Evolutionary conservation across 2,329 filamentous ascomycete genomes (phyloP).

Genomic region (Chrysosporium keratinophilum): DNA sequence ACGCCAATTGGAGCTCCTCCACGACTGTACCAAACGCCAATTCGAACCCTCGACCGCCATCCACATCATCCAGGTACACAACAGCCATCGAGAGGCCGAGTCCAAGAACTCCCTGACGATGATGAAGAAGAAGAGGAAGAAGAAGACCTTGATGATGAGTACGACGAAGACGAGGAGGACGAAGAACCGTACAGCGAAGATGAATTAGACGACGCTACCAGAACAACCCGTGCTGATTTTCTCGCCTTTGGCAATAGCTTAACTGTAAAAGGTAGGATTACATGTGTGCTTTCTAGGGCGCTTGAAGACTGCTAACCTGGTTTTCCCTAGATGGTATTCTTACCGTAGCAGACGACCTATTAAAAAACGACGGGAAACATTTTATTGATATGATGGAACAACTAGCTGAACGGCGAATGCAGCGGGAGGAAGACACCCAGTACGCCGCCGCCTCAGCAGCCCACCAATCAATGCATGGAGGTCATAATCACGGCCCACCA

Average conservation of each 20-base stretch:
- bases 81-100: constrained; percentile 63
- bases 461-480: constrained; percentile 51
- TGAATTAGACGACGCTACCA: constrained; percentile 52
- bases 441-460: constrained; percentile 51
- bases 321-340: constrained; percentile 67
- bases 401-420: constrained; percentile 92
- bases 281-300: background rate
- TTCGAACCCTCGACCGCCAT: constrained; percentile 47
- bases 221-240: constrained; percentile 63
- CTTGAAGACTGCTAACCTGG: constrained; percentile 11
- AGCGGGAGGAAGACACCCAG: constrained; percentile 82
- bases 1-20: constrained; percentile 58
- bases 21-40: constrained; percentile 49
- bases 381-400: constrained; percentile 99
- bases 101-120: constrained; percentile 50
- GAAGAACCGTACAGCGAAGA: constrained; percentile 58
- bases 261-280: constrained; percentile 68
- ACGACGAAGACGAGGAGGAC: constrained; percentile 60
- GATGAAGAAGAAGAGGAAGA: constrained; percentile 29
- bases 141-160: constrained; percentile 42
- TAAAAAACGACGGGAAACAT: constrained; percentile 98
- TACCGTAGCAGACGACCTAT: constrained; percentile 92
- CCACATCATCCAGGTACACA: constrained; percentile 46
- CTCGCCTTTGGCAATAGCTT: constrained; percentile 97
- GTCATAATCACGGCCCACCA: constrained; percentile 63